Conservation (phyloP, 345 rosid genomes). For the Eucalyptus tenuipes region DNA sequence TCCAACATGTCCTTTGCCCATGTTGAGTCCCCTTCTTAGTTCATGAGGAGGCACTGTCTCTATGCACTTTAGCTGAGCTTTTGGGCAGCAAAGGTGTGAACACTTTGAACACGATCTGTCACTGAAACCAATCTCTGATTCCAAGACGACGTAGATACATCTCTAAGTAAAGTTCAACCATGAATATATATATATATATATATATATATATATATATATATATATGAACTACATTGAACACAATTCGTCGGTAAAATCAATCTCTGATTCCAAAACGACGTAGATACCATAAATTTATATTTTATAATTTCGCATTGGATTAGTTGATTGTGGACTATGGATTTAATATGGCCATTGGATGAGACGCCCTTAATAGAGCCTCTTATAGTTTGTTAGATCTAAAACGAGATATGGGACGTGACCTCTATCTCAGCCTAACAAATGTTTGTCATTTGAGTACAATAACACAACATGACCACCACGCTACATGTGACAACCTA, state of each 20-base stretch:
- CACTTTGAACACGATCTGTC: neutral
- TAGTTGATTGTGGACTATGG: neutral
- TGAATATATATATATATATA: no score
- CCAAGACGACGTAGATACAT: neutral
- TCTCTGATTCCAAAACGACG: accelerated
- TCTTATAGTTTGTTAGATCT: neutral
- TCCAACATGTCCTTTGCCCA: neutral
- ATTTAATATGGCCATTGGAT: neutral
- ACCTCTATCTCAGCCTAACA: neutral
- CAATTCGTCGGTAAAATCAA: no score
- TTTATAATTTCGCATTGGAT: neutral
- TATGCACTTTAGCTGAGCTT: neutral
- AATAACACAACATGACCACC: neutral
- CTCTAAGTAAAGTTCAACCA: neutral
- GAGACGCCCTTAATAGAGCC: neutral
- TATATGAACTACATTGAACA: no score
- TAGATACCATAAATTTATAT: no score
- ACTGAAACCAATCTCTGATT: neutral
- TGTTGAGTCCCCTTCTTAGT: neutral
- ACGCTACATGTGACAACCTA: neutral
- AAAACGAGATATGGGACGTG: neutral
- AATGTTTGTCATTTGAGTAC: neutral
- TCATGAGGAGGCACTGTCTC: neutral
- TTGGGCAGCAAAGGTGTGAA: neutral
- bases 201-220: no score